These are phyloP conservation scores for Globisporangium paroecandrum DNA, from an alignment of 352 stramenopile genomes.

Conservation along the genomic window DNA sequence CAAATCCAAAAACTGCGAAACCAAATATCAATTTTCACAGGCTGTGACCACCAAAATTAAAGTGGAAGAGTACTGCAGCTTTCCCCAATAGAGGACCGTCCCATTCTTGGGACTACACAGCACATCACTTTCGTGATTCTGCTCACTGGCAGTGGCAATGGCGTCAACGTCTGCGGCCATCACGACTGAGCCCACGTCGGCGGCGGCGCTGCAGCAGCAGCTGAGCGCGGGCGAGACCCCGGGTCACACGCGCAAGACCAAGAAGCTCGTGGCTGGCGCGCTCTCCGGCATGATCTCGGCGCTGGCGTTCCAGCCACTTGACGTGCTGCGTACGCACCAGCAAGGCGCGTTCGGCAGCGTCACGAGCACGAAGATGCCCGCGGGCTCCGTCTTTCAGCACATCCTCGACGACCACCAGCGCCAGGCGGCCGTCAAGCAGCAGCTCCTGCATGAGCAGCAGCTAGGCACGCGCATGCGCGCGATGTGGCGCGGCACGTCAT, in stretches of 20 bases:
- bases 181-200: not conserved
- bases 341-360: conserved; percentile 65
- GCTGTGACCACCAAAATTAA: too few species aligned
- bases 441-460: conserved; percentile 17
- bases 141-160: conserved; percentile 14
- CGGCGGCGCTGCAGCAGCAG: not conserved
- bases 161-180: conserved; percentile 7
- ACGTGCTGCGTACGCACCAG: conserved; percentile 83
- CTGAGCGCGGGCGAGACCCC: conserved; percentile 7
- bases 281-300: conserved; percentile 77
- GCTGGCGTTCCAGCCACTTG: conserved; percentile 81
- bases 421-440: conserved; percentile 9
- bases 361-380: not conserved
- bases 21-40: too few species aligned
- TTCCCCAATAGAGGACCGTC: not conserved
- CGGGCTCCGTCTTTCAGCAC: conserved; percentile 11
- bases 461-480: conserved; percentile 37
- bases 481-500: conserved; percentile 82
- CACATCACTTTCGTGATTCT: not conserved
- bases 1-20: not conserved
- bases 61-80: too few species aligned
- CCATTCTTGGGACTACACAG: not conserved
- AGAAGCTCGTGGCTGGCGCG: conserved; percentile 67
- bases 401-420: conserved; percentile 7
- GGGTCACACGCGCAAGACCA: conserved; percentile 46